Evolutionary conservation across 345 rosid genomes (phyloP), one percentile per base, ranked within the genome.

Genomic region (Citrus trifoliata): DNA sequence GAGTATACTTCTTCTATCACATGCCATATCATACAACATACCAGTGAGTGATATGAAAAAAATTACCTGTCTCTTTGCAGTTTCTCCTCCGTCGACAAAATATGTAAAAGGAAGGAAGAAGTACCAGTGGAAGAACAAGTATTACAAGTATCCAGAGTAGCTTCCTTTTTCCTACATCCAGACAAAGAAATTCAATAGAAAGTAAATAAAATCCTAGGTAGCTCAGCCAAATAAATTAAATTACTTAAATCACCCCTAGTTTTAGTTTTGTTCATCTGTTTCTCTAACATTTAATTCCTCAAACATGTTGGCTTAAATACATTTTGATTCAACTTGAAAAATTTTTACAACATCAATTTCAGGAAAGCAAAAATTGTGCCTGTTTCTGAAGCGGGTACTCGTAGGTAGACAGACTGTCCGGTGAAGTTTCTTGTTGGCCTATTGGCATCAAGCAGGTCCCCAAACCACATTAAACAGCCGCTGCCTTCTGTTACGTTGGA

Each of bases 41-140:
- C 2, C 59, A 40, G 51, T 46, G 24, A 12, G 19, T 5, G 12
- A 61, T 61, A 4, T 13, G 18, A 10, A 28, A 24, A 13, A 38
- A 62, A 22, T 2, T 2, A 32, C 82, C 78, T 80, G 60, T 59
- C 18, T 66, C 59, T 74, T 60, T 74, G 24, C 33, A 35, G 9
- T 35, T 80, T 21, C 56, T 59, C 78, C 55, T 73, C 74, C 74
- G 7, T 13, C 14, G 37, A 80, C 14, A 9, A 67, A 74, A 27
- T 22, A 60, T 16, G 70, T 10, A 59, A 53, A 37, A 46, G 46
- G 64, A 27, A 42, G 9, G 61, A 38, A 74, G 63, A 4, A 12
- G 6, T 55, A 74, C 58, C 22, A 53, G 7, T 0, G 22, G 16
- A 24, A 25, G 18, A 80, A 67, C 28, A 60, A 63, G 30, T 58